Conservation (phyloP, 2,329 filamentous ascomycete genomes). For the Diaporthe australafricana region DNA sequence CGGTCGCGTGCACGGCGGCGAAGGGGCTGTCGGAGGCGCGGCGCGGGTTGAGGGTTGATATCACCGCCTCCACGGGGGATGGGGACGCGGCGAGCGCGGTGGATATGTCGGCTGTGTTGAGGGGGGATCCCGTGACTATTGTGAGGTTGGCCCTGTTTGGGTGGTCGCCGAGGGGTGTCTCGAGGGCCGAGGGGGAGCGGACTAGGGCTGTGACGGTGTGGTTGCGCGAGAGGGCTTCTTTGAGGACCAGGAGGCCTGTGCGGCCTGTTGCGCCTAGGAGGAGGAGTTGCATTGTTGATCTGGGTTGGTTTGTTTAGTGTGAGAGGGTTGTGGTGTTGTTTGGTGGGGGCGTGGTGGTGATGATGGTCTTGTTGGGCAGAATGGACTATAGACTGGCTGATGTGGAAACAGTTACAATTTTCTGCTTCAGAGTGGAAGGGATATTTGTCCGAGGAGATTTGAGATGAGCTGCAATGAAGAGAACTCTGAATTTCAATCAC, state of each 20-base stretch:
- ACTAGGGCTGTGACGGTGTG: slow-evolving; percentile 54
- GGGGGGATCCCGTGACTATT: slow-evolving; percentile 49
- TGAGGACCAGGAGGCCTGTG: slow-evolving; percentile 55
- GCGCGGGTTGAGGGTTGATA: slow-evolving; percentile 53
- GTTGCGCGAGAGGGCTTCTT: slow-evolving; percentile 50
- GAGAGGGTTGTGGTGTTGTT: too few relatives aligned
- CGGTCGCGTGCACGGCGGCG: slow-evolving; percentile 43
- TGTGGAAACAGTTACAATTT: too few relatives aligned
- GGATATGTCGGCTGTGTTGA: slow-evolving; percentile 49
- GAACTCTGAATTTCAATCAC: too few relatives aligned
- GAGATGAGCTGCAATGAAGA: too few relatives aligned
- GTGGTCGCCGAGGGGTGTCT: too few relatives aligned
- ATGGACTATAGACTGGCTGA: neutral
- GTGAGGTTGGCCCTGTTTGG: slow-evolving; percentile 42
- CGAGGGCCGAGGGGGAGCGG: slow-evolving; percentile 43
- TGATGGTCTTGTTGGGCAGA: too few relatives aligned
- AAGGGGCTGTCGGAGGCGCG: slow-evolving; percentile 55
- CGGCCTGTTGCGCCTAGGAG: slow-evolving; percentile 57
- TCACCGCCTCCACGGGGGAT: slow-evolving; percentile 44
- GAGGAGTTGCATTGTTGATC: slow-evolving; percentile 51
- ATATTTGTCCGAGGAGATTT: too few relatives aligned
- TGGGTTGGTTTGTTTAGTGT: neutral
- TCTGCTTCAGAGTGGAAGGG: too few relatives aligned
- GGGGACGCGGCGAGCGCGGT: slow-evolving; percentile 41
- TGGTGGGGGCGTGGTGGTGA: too few relatives aligned